Base-by-base conservation (phyloP, 139 green algal species). In the Coccomyxa sp. region DNA sequence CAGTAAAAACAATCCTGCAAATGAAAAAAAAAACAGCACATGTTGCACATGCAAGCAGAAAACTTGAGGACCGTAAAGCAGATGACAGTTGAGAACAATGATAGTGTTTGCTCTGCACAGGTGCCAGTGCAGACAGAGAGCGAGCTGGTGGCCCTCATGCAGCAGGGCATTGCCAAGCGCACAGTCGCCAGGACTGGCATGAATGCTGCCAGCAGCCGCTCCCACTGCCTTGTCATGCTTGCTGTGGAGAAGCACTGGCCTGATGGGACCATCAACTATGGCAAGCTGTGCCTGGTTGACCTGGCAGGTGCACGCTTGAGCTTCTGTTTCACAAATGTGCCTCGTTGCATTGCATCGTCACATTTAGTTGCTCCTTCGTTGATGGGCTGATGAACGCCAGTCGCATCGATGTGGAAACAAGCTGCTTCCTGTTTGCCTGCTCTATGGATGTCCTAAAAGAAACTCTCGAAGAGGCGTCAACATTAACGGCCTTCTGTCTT, bases 151-250 rank as follows among this genome's bases (percentile, higher is more conserved):
- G 32, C 77, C 13, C 45, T 91, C 9, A 92, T 95, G 87, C 59
- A 87, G 28, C 76, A 79, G 1, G 92, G 87, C 4, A 79, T 95
- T 38, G 68, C 79, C 0, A 85, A 89, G 66, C 87, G 91, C 17
- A 82, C 88, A 3, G 89, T 94, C 21, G 81, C 86, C 74, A 86
- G 87, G 38, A 93, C 90, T 32, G 63, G 32, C 32, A 94, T 95
- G 91, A 95, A 95, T 84, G 76, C 81, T 63, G 77, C 79, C 57
- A 91, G 81, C 88, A 93, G 87, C 80, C 89, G 94, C 58, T 92
- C 84, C 13, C 94, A 97, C 86, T 95, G 92, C 86, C 85, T 96
- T 0, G 86, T 97, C 0, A 91, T 68, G 15, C 81, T 98, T 21
- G 82, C 82, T 30, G 87, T 97, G 15, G 87, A 93, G 82, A 77